A percentile compares a stretch with the other conserved stretches of the same genome.
These are phyloP conservation scores for Linnemannia zychae DNA, from an alignment of 192 early-diverging fungal genomes.

Conservation along the genomic window DNA sequence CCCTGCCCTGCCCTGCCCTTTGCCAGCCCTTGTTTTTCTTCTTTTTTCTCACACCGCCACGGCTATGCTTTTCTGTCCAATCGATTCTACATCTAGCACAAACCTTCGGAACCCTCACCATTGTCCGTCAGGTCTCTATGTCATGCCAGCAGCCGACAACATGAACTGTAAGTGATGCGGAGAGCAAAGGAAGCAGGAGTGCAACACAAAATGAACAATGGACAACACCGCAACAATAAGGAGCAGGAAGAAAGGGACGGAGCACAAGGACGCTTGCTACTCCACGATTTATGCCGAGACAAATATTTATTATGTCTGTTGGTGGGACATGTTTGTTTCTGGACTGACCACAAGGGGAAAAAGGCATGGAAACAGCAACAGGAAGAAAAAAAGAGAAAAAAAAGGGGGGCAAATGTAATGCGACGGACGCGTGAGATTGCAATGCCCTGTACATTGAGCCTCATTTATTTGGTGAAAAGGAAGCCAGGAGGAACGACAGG, in stretches of 20 bases:
- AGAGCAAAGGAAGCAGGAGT: not conserved
- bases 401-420: not conserved
- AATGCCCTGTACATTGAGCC: not conserved
- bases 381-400: not conserved
- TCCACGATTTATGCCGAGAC: not conserved
- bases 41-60: not conserved
- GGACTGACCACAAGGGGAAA: not conserved
- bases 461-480: not conserved
- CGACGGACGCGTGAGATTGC: not conserved
- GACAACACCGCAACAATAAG: not conserved
- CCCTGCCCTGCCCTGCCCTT: not conserved
- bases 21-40: not conserved
- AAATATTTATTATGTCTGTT: not conserved
- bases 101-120: constrained; percentile 83
- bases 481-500: not conserved
- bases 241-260: not conserved
- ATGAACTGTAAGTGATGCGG: constrained; percentile 64
- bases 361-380: not conserved
- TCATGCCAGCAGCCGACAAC: constrained; percentile 82
- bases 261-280: not conserved
- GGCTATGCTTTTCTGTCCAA: not conserved
- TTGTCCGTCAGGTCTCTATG: constrained; percentile 89
- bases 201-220: not conserved
- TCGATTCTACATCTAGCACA: constrained; percentile 60
- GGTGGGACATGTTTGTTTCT: not conserved